Evolutionary conservation across 768 basidiomycete species (phyloP), one percentile per base, ranked within the genome.

Genomic region (Mycena capillaripes): DNA sequence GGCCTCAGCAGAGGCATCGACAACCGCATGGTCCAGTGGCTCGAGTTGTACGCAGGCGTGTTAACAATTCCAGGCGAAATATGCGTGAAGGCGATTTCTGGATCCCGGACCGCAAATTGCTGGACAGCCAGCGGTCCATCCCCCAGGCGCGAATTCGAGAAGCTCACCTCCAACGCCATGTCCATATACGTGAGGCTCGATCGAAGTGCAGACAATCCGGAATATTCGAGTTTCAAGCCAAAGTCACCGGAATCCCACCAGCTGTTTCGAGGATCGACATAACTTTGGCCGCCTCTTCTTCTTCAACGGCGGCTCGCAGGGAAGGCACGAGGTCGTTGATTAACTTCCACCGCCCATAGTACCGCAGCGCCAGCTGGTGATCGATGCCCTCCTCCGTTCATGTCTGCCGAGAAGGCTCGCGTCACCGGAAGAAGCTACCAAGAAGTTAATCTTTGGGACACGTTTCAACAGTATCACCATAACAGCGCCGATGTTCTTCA

Each of bases 341-440:
- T 71, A 86, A 79, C 52, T 81, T 82, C 77, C 81, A 85, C 21
- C 84, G 76, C 42, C 81, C 76, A 72, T 87, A 87, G 72, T 85
- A 86, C 21, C 82, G 78, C 66, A 84, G 68, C 5, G 82, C 84
- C 17, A 86, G 73, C 72, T 83, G 81, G 62, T 71, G 70, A 73
- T 86, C 86, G 44, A 86, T 80, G 4, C 86, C 86, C 75, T 87
- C 86, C 60, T 79, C 78, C 17, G 85, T 85, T 86, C 84, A 40
- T 79, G 70, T 34, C 85, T 69, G 30, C 83, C 82, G 1, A 36
- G 58, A 21, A 83, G 52, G 30, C 77, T 78, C 32, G 83, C 61
- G 16, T 82, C 75, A 0, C 86, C 86, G 2, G 83, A 76, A n/a
- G 79, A 77, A 44, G 83, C 74, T 1, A 86, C 81, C 52, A 87